phyloP scores from a whole-genome alignment of 257 asterid genomes.

The Solanum clarkiae region DNA sequence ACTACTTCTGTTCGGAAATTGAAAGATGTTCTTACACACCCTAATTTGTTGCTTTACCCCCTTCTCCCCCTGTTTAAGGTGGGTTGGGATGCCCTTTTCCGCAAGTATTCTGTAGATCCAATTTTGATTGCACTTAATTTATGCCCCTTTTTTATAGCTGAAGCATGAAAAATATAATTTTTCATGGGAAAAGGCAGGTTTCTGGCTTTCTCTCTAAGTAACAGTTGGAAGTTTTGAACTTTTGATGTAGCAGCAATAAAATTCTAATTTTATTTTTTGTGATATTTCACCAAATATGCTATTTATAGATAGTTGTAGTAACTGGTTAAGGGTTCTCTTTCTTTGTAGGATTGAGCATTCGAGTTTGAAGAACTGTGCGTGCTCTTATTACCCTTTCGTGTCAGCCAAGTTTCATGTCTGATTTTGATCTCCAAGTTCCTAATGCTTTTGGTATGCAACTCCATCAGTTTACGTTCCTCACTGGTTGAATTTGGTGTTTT shows the following conservation, averaged over 20 bases:
- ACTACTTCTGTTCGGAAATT: too few relatives aligned
- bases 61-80: not conserved
- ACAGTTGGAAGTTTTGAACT: not conserved
- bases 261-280: not conserved
- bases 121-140: not conserved
- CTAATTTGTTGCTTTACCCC: not conserved
- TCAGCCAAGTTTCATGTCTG: slow-evolving; percentile 25
- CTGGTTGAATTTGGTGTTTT: not conserved
- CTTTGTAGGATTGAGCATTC: not conserved
- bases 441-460: slow-evolving; percentile 18
- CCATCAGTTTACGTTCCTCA: not conserved
- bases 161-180: not conserved
- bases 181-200: too few relatives aligned
- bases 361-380: not conserved
- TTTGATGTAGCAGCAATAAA: not conserved
- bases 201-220: too few relatives aligned
- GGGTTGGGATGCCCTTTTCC: not conserved
- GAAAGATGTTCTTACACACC: not conserved
- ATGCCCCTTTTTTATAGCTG: not conserved
- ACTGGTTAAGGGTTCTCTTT: not conserved
- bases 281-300: not conserved
- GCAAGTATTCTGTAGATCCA: not conserved
- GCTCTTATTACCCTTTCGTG: not conserved
- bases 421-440: slow-evolving; percentile 26
- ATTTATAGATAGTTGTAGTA: not conserved